Evolutionary conservation across 257 asterid genomes (phyloP).

Genomic region (Coffea canephora): DNA sequence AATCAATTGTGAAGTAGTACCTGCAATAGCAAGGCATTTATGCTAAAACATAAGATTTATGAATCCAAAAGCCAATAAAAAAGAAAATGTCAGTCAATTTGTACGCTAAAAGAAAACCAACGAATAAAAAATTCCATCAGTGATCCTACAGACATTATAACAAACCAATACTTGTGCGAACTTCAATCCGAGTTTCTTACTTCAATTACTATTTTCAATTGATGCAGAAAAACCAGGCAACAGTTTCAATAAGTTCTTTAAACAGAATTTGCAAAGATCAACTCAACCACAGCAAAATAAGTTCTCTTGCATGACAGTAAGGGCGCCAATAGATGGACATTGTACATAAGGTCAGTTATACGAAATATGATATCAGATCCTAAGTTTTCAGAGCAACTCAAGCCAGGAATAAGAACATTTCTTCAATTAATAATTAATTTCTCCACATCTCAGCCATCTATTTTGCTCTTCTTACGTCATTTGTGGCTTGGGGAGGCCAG

Average conservation of each 20-base stretch:
- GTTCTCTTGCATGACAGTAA: not conserved
- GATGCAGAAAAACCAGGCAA: not conserved
- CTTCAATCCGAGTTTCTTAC: not conserved
- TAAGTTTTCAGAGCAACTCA: not conserved
- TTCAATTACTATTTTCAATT: not conserved
- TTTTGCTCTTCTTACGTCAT: not conserved
- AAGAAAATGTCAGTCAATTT: not conserved
- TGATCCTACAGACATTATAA: not conserved
- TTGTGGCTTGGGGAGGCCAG: not conserved
- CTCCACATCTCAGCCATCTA: not conserved
- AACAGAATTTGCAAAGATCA: not conserved
- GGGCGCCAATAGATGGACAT: not conserved
- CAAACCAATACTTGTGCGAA: not conserved
- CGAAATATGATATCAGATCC: not conserved
- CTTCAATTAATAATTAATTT: not conserved
- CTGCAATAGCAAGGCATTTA: not conserved
- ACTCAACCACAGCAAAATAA: not conserved
- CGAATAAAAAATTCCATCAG: not conserved
- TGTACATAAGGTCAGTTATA: not conserved
- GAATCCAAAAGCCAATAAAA: not conserved
- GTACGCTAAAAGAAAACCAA: not conserved
- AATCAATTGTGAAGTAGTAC: not conserved
- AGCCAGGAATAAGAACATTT: not conserved
- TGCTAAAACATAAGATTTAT: not conserved
- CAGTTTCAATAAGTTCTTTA: not conserved